Base-by-base conservation (phyloP, 805 yeast genomes). In the Cyberlindnera samutprakarnensis region DNA sequence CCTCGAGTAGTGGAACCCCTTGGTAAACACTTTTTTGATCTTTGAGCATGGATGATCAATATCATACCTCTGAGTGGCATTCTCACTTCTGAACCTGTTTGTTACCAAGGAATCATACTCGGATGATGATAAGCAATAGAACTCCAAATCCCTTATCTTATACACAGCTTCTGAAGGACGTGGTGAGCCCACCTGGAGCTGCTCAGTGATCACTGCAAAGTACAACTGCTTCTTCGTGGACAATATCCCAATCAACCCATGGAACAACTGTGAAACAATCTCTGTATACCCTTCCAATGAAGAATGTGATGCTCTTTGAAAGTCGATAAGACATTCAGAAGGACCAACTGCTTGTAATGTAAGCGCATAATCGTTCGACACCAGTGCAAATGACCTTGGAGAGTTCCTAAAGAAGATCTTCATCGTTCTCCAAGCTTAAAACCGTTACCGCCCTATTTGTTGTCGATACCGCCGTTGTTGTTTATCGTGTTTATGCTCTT, bases 1-100 rank as follows among this genome's bases (percentile, higher is more conserved):
- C 18, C 84, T 76, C 17, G 96, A 83, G 58, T 77, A 92, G 57
- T 84, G 88, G 53, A 90, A 92, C 3, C 96, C 96, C 50, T 79
- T 82, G 20, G 76, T 64, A 30, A 90, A 64, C 25, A 90, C 62
- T 53, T 82, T 87, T 39, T 78, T 71, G 24, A 88, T 53, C 30
- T 76, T 79, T 14, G 70, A 70, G 49, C 96, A 87, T 0, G 97
- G 97, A 51, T 87, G 95, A 37, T 72, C 78, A 27, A 47, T 43
- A 4, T 59, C 51, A 18, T 53, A 49, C 30, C 51, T 59, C n/a
- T 56, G 57, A 44, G 35, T 49, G 49, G 33, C 26, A 4, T 39
- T 32, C n/a, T 37, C 39, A 3, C 42, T 26, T 41, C 33, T 26
- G 46, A 54, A 30, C 43, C 50, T 27, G 36, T 49, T 30, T 11